Evolutionary conservation across 2,329 filamentous ascomycete genomes (phyloP).

Genomic region (Berkeleyomyces rouxiae): DNA sequence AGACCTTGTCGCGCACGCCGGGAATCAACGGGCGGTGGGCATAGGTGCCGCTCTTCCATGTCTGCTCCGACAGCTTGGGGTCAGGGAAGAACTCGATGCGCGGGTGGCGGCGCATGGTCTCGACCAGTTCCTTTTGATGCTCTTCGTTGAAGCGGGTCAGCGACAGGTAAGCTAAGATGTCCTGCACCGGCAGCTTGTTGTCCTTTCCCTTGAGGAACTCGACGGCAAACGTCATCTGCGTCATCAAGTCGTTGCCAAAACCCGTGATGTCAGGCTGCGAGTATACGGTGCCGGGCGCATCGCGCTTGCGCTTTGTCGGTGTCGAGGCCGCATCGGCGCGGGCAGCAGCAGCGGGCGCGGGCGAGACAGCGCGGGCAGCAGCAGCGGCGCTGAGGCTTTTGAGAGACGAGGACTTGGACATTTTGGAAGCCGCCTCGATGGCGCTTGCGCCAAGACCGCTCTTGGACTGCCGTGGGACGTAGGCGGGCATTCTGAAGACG

Average conservation of each 20-base stretch:
- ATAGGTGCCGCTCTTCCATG: conserved; percentile 56
- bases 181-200: conserved; percentile 51
- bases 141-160: conserved; percentile 45
- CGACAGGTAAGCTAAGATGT: conserved; percentile 68
- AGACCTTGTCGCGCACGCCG: conserved; percentile 59
- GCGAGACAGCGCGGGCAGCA: conserved; percentile 41
- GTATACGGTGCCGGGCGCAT: conserved; percentile 40
- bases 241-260: conserved; percentile 66
- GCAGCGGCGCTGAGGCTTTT: conserved; percentile 34
- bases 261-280: conserved; percentile 63
- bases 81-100: conserved; percentile 41
- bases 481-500: neutral
- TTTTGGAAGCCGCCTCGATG: conserved; percentile 40
- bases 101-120: conserved; percentile 49
- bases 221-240: conserved; percentile 75
- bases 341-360: conserved; percentile 39
- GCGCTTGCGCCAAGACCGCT: conserved; percentile 5
- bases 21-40: conserved; percentile 66
- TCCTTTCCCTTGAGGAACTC: conserved; percentile 63
- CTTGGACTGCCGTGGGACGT: conserved; percentile 7
- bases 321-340: conserved; percentile 32
- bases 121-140: conserved; percentile 46
- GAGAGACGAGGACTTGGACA: conserved; percentile 36
- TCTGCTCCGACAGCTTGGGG: conserved; percentile 44
- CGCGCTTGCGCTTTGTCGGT: conserved; percentile 45